These are phyloP conservation scores for Coemansia sp. DNA, from an alignment of 192 early-diverging fungal species.

Conservation along the genomic window DNA sequence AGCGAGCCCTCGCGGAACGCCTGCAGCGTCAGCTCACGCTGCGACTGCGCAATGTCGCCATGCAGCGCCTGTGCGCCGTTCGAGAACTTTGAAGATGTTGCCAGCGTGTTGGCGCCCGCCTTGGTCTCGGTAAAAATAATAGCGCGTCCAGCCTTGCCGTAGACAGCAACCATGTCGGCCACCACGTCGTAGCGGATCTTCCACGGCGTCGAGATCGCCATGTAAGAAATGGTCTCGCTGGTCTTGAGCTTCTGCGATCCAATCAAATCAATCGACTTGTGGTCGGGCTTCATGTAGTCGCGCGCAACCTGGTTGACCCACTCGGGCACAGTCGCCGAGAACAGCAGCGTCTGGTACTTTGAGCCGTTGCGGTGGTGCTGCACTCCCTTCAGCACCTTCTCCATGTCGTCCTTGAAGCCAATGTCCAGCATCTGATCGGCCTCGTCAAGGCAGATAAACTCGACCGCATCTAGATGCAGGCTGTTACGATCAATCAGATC, in stretches of 20 bases:
- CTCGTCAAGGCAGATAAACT: constrained; percentile 91
- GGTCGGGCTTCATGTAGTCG: constrained; percentile 64
- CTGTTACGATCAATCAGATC: constrained; percentile 72
- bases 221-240: constrained; percentile 81
- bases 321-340: constrained; percentile 90
- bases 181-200: constrained; percentile 87
- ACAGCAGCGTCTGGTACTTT: constrained; percentile 84
- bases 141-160: constrained; percentile 77
- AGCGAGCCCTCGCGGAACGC: constrained; percentile 92
- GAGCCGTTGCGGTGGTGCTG: constrained; percentile 69
- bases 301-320: constrained; percentile 72
- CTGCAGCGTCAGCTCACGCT: constrained; percentile 92
- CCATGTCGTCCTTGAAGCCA: constrained; percentile 91
- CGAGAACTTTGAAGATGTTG: constrained; percentile 74
- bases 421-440: constrained; percentile 95
- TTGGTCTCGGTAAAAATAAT: constrained; percentile 98
- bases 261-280: constrained; percentile 80
- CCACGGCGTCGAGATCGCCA: constrained; percentile 83
- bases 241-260: constrained; percentile 88
- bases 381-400: constrained; percentile 84
- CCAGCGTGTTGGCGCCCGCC: constrained; percentile 79
- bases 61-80: constrained; percentile 89
- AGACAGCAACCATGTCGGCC: constrained; percentile 89
- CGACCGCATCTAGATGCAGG: constrained; percentile 62
- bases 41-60: constrained; percentile 76